phyloP scores from a whole-genome alignment of 345 rosid genomes.

The Kandelia obovata region DNA sequence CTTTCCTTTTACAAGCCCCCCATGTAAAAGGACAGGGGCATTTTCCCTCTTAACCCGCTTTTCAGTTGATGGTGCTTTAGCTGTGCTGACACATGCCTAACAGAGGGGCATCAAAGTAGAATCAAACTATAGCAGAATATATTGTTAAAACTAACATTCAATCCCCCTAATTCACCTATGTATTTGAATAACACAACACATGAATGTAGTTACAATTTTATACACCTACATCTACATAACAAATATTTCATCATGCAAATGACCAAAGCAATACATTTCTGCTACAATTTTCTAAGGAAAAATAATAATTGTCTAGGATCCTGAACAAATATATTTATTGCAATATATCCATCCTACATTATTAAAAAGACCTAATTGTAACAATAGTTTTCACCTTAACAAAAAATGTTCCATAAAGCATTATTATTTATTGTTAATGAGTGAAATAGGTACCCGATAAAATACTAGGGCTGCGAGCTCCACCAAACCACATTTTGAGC shows the following conservation, averaged over 20 bases:
- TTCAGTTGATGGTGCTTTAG: slow-evolving; percentile 43
- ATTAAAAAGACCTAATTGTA: neutral
- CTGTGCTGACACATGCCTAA: slow-evolving; percentile 54
- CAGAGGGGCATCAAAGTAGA: neutral
- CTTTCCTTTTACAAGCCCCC: slow-evolving; percentile 72
- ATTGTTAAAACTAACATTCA: neutral
- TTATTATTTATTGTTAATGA: neutral
- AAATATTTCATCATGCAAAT: neutral
- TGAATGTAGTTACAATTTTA: neutral
- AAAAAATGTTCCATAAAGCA: neutral
- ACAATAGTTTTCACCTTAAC: neutral
- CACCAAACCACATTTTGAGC: slow-evolving; percentile 58
- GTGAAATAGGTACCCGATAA: slow-evolving; percentile 52
- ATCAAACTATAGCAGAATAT: neutral
- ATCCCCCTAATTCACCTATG: neutral
- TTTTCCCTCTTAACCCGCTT: slow-evolving; percentile 71
- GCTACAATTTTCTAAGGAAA: neutral
- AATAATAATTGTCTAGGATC: slow-evolving; percentile 5
- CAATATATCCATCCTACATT: neutral
- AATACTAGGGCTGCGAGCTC: slow-evolving; percentile 76
- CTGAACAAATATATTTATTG: slow-evolving; percentile 8
- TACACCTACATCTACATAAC: neutral
- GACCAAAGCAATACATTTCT: neutral
- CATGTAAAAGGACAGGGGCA: slow-evolving; percentile 53
- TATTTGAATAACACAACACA: neutral